Percentiles rank a stretch among this genome's conserved stretches.
phyloP scores from a whole-genome alignment of 768 basidiomycete genomes.

The Auricularia sp. region DNA sequence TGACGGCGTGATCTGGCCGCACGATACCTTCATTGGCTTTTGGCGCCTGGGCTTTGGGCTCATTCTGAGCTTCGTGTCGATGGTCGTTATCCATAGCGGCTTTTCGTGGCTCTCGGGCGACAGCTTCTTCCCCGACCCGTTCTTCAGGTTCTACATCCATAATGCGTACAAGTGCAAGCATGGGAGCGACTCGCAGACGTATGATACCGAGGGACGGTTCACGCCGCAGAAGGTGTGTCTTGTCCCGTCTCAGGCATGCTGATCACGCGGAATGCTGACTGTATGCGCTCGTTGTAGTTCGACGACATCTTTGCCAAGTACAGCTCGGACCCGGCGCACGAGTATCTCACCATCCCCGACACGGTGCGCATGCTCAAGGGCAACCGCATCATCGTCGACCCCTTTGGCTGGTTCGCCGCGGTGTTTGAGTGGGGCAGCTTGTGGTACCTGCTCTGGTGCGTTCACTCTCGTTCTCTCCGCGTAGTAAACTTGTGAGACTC shows the following conservation, averaged over 20 bases:
- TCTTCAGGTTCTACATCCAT: conserved; percentile 29
- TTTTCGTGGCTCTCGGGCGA: conserved; percentile 25
- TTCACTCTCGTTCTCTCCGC: neutral
- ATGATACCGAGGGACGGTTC: conserved; percentile 16
- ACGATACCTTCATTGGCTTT: conserved; percentile 33
- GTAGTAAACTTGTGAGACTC: neutral
- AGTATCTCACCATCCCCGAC: conserved; percentile 19
- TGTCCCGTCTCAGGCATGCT: conserved; percentile 31
- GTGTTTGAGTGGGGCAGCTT: conserved; percentile 31
- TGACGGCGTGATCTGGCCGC: conserved; percentile 37
- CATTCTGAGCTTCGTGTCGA: conserved; percentile 25
- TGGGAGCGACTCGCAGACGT: neutral
- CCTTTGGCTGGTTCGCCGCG: conserved; percentile 27
- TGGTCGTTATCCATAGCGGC: conserved; percentile 24
- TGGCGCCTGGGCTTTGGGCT: conserved; percentile 33
- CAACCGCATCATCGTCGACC: conserved; percentile 14
- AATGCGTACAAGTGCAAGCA: neutral
- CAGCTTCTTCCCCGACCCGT: conserved; percentile 32
- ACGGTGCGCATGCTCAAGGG: conserved; percentile 24
- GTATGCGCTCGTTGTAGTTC: conserved; percentile 26
- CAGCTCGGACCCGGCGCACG: conserved; percentile 10
- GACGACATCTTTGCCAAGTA: conserved; percentile 37
- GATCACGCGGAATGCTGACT: conserved; percentile 16
- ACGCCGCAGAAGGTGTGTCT: conserved; percentile 33
- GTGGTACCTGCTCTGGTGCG: conserved; percentile 27